A percentile compares a stretch with the other conserved stretches of the same genome.
Conservation (phyloP, 805 yeast species). For the Suhomyces prunicola region DNA sequence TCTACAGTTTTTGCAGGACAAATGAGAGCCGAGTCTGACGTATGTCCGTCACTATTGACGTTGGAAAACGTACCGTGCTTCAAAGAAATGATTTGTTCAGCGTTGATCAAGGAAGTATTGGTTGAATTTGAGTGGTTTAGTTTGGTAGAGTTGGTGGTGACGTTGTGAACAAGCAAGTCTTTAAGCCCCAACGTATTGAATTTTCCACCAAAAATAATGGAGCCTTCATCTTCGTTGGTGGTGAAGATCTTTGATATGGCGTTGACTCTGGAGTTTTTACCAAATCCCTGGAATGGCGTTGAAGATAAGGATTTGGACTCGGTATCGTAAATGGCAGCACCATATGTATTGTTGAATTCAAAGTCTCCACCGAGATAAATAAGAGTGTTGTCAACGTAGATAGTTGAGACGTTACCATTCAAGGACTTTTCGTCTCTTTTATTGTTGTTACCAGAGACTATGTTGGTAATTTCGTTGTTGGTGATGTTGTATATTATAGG, state of each 20-base stretch:
- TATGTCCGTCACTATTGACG: conserved; percentile 37
- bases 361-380: conserved; percentile 84
- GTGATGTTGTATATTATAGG: conserved; percentile 38
- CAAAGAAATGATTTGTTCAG: conserved; percentile 61
- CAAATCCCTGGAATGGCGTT: conserved; percentile 78
- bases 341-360: conserved; percentile 47
- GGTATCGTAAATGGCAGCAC: conserved; percentile 64
- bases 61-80: conserved; percentile 52
- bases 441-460: conserved; percentile 13
- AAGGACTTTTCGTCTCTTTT: conserved; percentile 14
- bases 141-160: conserved; percentile 24
- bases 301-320: conserved; percentile 37
- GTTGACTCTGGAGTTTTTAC: conserved; percentile 52
- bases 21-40: conserved; percentile 30
- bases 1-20: conserved; percentile 54
- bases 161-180: conserved; percentile 38
- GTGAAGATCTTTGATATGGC: conserved; percentile 52
- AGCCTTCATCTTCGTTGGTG: conserved; percentile 27
- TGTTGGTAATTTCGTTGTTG: conserved; percentile 18
- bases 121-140: conserved; percentile 33
- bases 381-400: conserved; percentile 39
- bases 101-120: conserved; percentile 38
- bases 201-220: conserved; percentile 75
- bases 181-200: conserved; percentile 61
- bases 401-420: conserved; percentile 33